Conservation (phyloP, 495 filamentous ascomycete species). For the Talaromyces wortmannii region DNA sequence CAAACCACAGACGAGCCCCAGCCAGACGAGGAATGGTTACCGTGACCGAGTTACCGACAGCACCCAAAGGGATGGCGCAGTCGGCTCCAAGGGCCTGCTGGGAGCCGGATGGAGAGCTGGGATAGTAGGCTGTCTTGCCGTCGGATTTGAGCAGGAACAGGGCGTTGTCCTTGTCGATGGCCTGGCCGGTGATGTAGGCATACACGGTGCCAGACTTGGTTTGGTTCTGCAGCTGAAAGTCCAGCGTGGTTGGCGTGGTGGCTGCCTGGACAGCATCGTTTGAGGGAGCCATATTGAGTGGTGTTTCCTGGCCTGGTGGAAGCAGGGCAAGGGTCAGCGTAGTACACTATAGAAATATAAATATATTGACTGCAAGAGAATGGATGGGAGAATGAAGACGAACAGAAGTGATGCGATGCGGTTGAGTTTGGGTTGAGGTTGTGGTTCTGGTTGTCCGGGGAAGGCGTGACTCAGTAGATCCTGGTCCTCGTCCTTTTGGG, state of each 20-base stretch:
- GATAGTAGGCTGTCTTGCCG: slow-evolving; percentile 48
- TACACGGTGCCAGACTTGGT: slow-evolving; percentile 54
- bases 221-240: slow-evolving; percentile 56
- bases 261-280: background rate
- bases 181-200: slow-evolving; percentile 65
- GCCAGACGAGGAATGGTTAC: slow-evolving; percentile 61
- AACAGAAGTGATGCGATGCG: no score
- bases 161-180: slow-evolving; percentile 51
- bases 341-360: background rate
- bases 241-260: slow-evolving; percentile 28
- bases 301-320: no score
- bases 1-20: slow-evolving; percentile 68
- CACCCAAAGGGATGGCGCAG: slow-evolving; percentile 57
- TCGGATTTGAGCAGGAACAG: slow-evolving; percentile 58
- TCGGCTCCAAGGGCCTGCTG: slow-evolving; percentile 38
- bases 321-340: background rate
- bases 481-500: no score
- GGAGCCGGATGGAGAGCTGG: slow-evolving; percentile 38
- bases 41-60: slow-evolving; percentile 47
- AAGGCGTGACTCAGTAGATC: no score
- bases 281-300: background rate
- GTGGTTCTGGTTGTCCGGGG: no score
- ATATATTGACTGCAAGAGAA: background rate
- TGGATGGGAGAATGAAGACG: no score
- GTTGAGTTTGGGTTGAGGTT: no score